Conservation (phyloP, 225 moss, liverwort and hornwort genomes). For the Sphagnum contortum region DNA sequence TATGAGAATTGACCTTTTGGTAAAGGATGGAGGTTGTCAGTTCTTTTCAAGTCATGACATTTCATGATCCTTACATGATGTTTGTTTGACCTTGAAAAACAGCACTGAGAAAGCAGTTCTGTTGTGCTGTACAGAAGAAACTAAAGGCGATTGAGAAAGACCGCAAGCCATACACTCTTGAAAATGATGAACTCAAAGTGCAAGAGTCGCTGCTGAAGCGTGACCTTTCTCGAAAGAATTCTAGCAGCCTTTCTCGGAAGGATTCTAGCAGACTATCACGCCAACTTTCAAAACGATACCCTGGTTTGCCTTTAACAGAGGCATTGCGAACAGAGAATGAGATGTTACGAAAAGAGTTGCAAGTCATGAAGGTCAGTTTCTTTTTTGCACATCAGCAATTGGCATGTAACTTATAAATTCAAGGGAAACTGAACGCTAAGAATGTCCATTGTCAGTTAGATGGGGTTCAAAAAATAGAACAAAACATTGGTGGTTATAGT, state of each 20-base stretch:
- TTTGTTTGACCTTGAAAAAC: too few species aligned
- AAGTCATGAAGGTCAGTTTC: slow-evolving; percentile 23
- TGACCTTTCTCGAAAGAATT: slow-evolving; percentile 26
- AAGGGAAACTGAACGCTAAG: too few species aligned
- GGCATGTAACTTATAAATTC: too few species aligned
- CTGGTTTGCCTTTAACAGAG: slow-evolving; percentile 56
- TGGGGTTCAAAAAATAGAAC: too few species aligned
- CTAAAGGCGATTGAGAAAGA: slow-evolving; percentile 67
- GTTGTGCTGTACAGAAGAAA: slow-evolving; percentile 39
- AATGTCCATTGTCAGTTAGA: too few species aligned
- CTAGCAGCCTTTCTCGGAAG: neutral
- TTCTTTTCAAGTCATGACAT: too few species aligned
- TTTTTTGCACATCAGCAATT: too few species aligned
- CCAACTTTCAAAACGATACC: slow-evolving; percentile 75
- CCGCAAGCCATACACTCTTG: slow-evolving; percentile 63
- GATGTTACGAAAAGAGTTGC: slow-evolving; percentile 71
- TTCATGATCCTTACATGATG: too few species aligned
- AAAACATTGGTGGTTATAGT: too few species aligned
- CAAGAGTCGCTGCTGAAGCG: slow-evolving; percentile 65
- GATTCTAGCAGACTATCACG: slow-evolving; percentile 64
- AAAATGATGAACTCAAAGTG: slow-evolving; percentile 69
- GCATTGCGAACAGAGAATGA: slow-evolving; percentile 73
- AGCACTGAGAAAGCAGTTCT: neutral
- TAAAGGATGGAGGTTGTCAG: too few species aligned
- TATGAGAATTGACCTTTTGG: too few species aligned